Percentiles rank a stretch among this genome's conserved stretches.
phyloP scores from a whole-genome alignment of 2,329 filamentous ascomycete species.

The Talaromyces rugulosus region DNA sequence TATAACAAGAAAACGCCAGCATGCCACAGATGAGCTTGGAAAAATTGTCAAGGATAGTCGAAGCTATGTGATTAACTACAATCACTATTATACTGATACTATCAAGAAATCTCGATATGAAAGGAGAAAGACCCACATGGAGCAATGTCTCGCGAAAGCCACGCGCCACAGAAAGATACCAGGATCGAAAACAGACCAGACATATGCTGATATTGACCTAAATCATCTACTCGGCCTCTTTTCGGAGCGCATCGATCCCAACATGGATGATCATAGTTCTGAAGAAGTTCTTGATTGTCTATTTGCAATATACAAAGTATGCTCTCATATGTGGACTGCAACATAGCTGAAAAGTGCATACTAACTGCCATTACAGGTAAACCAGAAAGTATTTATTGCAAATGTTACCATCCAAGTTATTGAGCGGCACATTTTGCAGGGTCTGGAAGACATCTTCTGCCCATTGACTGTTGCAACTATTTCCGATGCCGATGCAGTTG shows the following conservation, averaged over 20 bases:
- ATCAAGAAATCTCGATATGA: conserved; percentile 22
- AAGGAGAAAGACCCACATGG: conserved; percentile 12
- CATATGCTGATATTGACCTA: not conserved
- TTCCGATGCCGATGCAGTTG: too few relatives aligned
- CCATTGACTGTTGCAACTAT: too few relatives aligned
- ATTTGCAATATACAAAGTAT: conserved; percentile 46
- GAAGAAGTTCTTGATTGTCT: conserved; percentile 38
- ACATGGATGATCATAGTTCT: conserved; percentile 37
- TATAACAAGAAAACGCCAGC: too few relatives aligned
- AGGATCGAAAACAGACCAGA: too few relatives aligned
- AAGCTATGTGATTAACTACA: conserved; percentile 14
- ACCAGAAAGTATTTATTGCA: too few relatives aligned
- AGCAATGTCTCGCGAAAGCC: not conserved
- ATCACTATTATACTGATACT: conserved; percentile 32
- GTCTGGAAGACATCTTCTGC: too few relatives aligned
- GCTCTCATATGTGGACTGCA: too few relatives aligned
- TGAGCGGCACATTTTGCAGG: too few relatives aligned
- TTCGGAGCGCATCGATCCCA: conserved; percentile 22
- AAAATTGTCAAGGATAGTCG: conserved; percentile 24
- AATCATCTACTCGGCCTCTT: conserved; percentile 13
- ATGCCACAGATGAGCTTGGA: conserved; percentile 31
- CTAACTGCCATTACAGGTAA: too few relatives aligned
- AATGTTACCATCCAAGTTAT: too few relatives aligned
- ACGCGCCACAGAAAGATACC: not conserved
- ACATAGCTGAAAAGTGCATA: too few relatives aligned